Conservation (phyloP, 495 filamentous ascomycete species). For the Zalerion maritima region DNA sequence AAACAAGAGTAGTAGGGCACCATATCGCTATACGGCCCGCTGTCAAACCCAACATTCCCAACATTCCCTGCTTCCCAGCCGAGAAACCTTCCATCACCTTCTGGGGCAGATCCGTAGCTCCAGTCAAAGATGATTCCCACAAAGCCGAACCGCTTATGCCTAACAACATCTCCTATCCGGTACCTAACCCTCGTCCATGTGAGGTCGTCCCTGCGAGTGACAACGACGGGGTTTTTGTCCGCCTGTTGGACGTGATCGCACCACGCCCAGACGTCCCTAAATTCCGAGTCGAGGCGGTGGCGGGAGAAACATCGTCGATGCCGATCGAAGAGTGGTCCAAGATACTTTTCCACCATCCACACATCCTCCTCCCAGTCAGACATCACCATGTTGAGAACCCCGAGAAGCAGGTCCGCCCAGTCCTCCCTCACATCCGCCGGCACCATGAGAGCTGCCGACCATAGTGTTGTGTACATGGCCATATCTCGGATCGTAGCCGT, state of each 20-base stretch:
- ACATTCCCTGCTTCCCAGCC: constrained; percentile 9
- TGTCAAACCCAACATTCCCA: constrained; percentile 7
- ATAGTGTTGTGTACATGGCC: constrained; percentile 62
- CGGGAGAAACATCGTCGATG: constrained; percentile 13
- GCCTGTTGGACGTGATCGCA: constrained; percentile 16
- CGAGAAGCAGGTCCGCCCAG: constrained; percentile 35
- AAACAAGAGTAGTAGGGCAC: constrained; percentile 66
- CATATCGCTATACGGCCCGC: constrained; percentile 21
- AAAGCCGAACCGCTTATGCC: constrained; percentile 68
- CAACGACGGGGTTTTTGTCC: constrained; percentile 8
- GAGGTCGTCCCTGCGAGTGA: constrained; percentile 16
- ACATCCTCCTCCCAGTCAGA: constrained; percentile 57
- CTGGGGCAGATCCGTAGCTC: no score
- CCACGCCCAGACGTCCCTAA: constrained; percentile 17
- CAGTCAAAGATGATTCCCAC: constrained; percentile 75
- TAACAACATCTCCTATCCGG: constrained; percentile 71
- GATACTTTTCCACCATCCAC: constrained; percentile 47
- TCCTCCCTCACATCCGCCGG: constrained; percentile 21
- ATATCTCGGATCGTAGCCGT: constrained; percentile 32
- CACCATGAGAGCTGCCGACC: constrained; percentile 56
- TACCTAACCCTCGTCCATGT: constrained; percentile 36
- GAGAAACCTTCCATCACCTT: constrained; percentile 16
- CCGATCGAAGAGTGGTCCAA: constrained; percentile 41
- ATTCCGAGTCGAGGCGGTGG: constrained; percentile 12
- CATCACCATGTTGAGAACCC: constrained; percentile 50